phyloP scores from a whole-genome alignment of 1,139 yeast species.

The Saccharomyces hybrid region DNA sequence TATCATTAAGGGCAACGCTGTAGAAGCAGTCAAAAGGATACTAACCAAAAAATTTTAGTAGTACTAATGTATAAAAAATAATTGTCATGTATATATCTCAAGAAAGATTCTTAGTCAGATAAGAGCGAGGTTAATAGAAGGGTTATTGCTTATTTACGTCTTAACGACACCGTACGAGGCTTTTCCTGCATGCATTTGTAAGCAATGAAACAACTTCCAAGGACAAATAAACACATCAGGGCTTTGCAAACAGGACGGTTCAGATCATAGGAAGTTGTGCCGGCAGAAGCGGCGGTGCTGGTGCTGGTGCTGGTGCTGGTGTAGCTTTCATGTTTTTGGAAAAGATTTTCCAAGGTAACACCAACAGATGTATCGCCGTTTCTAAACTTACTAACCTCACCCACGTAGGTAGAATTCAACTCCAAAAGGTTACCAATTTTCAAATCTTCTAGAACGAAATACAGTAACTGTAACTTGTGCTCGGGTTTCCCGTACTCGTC shows the following conservation, averaged over 20 bases:
- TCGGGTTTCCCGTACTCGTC: slow-evolving; percentile 35
- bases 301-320: too few relatives aligned
- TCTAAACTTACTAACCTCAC: slow-evolving; percentile 16
- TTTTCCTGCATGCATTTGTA: not conserved
- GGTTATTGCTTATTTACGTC: not conserved
- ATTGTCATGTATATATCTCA: slow-evolving; percentile 16
- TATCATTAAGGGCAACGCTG: slow-evolving; percentile 55
- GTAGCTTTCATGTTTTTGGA: slow-evolving; percentile 2
- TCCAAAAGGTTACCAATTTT: slow-evolving; percentile 12
- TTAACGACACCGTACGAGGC: not conserved
- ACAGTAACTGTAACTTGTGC: slow-evolving; percentile 39
- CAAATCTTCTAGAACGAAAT: slow-evolving; percentile 14
- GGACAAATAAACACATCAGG: not conserved
- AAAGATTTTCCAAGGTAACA: slow-evolving; percentile 13
- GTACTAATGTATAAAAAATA: slow-evolving; percentile 21
- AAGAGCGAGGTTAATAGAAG: not conserved
- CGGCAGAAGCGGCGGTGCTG: not conserved
- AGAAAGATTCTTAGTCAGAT: slow-evolving; percentile 29
- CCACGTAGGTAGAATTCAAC: slow-evolving; percentile 16
- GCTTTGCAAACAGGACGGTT: not conserved
- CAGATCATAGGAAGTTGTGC: not conserved
- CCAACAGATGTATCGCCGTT: slow-evolving; percentile 18
- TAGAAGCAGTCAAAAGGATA: slow-evolving; percentile 36
- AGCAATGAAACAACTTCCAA: not conserved
- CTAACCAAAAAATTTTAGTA: slow-evolving; percentile 19